A percentile compares a stretch with the other conserved stretches of the same genome.
Evolutionary conservation across 225 moss, liverwort and hornwort species (phyloP).

Genomic region (Neckera pumila): DNA sequence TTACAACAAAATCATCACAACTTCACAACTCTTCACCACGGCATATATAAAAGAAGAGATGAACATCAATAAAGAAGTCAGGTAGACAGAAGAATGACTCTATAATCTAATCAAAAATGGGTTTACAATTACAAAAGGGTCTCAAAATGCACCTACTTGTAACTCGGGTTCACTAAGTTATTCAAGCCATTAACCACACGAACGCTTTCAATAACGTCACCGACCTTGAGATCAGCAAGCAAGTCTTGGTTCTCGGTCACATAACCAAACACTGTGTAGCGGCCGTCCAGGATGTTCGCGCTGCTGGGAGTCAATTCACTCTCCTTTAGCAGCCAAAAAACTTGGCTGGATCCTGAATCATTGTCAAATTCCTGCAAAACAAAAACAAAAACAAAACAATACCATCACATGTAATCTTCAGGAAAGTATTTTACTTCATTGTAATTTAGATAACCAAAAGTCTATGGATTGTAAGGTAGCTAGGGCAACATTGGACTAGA

Average conservation of each 20-base stretch:
- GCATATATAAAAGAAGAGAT: not conserved
- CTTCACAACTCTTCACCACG: not conserved
- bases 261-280: constrained; percentile 88
- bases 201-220: constrained; percentile 84
- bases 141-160: constrained; percentile 26
- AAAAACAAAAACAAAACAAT: not conserved
- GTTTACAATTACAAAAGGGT: constrained; percentile 8
- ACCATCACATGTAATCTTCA: not conserved
- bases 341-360: constrained; percentile 89
- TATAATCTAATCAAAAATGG: constrained; percentile 16
- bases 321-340: constrained; percentile 95
- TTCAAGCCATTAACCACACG: constrained; percentile 73
- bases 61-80: not conserved
- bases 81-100: not conserved
- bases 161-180: constrained; percentile 87
- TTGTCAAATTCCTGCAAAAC: constrained; percentile 72
- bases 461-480: not conserved
- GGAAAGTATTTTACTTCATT: not conserved
- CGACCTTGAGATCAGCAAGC: constrained; percentile 93
- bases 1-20: not conserved
- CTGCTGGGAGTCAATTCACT: constrained; percentile 88
- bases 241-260: constrained; percentile 72
- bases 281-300: constrained; percentile 89
- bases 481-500: not conserved
- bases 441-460: not conserved